Percentiles rank a stretch among this genome's conserved stretches.
Conservation (phyloP, 2,329 filamentous ascomycete genomes). For the Penicillium sp. region DNA sequence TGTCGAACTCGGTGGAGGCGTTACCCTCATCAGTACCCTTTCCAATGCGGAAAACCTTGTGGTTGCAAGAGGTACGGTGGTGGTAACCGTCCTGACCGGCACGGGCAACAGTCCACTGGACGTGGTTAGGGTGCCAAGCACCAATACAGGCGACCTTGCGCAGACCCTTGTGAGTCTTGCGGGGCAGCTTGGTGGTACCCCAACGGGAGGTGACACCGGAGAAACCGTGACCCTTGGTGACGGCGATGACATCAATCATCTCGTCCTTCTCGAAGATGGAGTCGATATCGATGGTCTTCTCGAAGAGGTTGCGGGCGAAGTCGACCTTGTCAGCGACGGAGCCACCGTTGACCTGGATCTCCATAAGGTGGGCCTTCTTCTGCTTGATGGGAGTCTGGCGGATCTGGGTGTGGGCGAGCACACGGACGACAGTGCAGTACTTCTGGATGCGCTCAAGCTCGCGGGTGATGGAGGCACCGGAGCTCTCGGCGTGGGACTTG, state of each 20-base stretch:
- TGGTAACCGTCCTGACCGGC: constrained; percentile 99
- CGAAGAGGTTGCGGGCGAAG: constrained; percentile 92
- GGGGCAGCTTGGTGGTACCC: constrained; percentile 99
- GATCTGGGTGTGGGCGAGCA: constrained; percentile 99
- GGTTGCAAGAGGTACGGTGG: constrained; percentile 99
- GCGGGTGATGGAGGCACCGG: constrained; percentile 83
- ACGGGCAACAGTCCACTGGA: constrained; percentile 99
- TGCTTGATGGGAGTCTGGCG: constrained; percentile 99
- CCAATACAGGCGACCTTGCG: constrained; percentile 99
- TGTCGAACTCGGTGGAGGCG: constrained; percentile 90
- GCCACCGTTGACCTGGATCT: constrained; percentile 99
- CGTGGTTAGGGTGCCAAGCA: constrained; percentile 99
- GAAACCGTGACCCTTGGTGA: constrained; percentile 99
- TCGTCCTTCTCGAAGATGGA: constrained; percentile 98
- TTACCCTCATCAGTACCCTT: constrained; percentile 88
- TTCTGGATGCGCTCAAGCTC: constrained; percentile 99
- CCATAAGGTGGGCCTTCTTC: constrained; percentile 99
- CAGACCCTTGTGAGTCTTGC: constrained; percentile 99
- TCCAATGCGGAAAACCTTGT: constrained; percentile 99
- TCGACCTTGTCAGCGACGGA: constrained; percentile 94
- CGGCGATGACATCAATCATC: constrained; percentile 98
- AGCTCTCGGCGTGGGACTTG: constrained; percentile 98
- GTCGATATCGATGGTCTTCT: constrained; percentile 95
- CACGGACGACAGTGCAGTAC: constrained; percentile 99
- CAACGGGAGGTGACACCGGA: constrained; percentile 94